These are phyloP conservation scores for Colletotrichum melonis DNA, from an alignment of 2,329 filamentous ascomycete genomes.

Conservation along the genomic window DNA sequence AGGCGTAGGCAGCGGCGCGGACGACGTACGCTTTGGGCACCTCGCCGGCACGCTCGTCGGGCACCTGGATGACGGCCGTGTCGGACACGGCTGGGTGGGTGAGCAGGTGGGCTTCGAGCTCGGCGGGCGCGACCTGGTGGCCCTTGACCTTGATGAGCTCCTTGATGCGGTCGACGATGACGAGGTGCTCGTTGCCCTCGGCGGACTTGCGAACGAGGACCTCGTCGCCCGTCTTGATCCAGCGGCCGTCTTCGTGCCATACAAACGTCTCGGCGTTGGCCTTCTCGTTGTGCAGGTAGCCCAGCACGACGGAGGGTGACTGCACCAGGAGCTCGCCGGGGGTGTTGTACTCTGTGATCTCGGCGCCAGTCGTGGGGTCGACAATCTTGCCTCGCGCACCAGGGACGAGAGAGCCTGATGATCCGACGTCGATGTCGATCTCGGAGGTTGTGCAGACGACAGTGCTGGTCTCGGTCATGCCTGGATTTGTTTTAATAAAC, in stretches of 20 bases:
- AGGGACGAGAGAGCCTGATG: slow-evolving; percentile 75
- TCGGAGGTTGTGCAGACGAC: slow-evolving; percentile 69
- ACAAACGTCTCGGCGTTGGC: slow-evolving; percentile 85
- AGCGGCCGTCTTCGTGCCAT: slow-evolving; percentile 73
- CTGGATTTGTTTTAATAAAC: slow-evolving; percentile 45
- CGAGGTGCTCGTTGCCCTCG: slow-evolving; percentile 80
- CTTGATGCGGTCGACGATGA: slow-evolving; percentile 81
- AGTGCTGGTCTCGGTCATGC: slow-evolving; percentile 79
- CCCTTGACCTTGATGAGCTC: slow-evolving; percentile 83
- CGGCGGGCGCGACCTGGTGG: slow-evolving; percentile 82
- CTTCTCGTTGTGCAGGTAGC: slow-evolving; percentile 88
- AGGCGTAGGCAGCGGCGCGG: slow-evolving; percentile 56
- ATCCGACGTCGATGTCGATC: slow-evolving; percentile 74
- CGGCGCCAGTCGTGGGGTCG: slow-evolving; percentile 70
- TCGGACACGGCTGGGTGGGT: slow-evolving; percentile 77
- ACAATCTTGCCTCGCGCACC: slow-evolving; percentile 73
- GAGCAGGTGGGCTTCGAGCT: slow-evolving; percentile 81
- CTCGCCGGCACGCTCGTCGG: slow-evolving; percentile 68
- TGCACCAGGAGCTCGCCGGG: slow-evolving; percentile 86
- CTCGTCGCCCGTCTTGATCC: slow-evolving; percentile 88
- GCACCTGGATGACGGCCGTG: slow-evolving; percentile 80
- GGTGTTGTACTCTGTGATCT: slow-evolving; percentile 75
- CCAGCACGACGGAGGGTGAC: slow-evolving; percentile 80
- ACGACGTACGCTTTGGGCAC: slow-evolving; percentile 74
- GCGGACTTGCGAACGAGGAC: slow-evolving; percentile 72